These are phyloP conservation scores for Claviceps pusilla DNA, from an alignment of 2,329 filamentous ascomycete genomes.

Conservation along the genomic window DNA sequence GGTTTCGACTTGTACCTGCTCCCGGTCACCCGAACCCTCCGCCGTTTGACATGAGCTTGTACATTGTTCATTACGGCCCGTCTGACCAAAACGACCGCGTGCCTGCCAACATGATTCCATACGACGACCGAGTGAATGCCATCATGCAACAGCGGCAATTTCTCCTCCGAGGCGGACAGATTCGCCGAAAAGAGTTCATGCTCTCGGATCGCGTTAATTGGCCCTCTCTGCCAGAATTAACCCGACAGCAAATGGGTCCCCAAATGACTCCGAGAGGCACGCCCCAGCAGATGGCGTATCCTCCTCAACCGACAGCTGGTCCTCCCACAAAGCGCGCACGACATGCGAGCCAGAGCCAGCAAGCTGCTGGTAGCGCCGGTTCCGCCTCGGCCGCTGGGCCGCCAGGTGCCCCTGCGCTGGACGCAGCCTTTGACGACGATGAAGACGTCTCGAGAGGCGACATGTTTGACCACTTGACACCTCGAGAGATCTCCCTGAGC, in stretches of 20 bases:
- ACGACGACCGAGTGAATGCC: conserved; percentile 44
- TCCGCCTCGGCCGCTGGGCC: conserved; percentile 9
- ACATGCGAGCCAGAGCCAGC: conserved; percentile 28
- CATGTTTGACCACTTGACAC: conserved; percentile 76
- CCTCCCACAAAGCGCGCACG: conserved; percentile 42
- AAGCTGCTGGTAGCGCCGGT: conserved; percentile 9
- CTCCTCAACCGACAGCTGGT: conserved; percentile 33
- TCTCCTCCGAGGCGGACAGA: conserved; percentile 61
- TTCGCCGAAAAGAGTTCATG: conserved; percentile 88
- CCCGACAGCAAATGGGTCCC: conserved; percentile 35
- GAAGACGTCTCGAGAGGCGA: conserved; percentile 81
- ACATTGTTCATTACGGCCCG: conserved; percentile 80
- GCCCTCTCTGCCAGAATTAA: conserved; percentile 59
- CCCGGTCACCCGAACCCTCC: conserved; percentile 56
- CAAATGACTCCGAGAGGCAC: conserved; percentile 31
- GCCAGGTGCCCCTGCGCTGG: conserved; percentile 24
- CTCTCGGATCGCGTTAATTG: conserved; percentile 77
- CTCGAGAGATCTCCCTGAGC: conserved; percentile 72
- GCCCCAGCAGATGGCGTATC: conserved; percentile 49
- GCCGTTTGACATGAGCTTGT: conserved; percentile 65
- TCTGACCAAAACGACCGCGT: conserved; percentile 60
- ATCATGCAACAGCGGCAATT: conserved; percentile 47
- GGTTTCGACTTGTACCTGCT: conserved; percentile 68
- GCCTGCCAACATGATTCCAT: conserved; percentile 50
- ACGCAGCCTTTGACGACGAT: conserved; percentile 58